Evolutionary conservation across 257 asterid genomes (phyloP).

Genomic region (Primulina eburnea): DNA sequence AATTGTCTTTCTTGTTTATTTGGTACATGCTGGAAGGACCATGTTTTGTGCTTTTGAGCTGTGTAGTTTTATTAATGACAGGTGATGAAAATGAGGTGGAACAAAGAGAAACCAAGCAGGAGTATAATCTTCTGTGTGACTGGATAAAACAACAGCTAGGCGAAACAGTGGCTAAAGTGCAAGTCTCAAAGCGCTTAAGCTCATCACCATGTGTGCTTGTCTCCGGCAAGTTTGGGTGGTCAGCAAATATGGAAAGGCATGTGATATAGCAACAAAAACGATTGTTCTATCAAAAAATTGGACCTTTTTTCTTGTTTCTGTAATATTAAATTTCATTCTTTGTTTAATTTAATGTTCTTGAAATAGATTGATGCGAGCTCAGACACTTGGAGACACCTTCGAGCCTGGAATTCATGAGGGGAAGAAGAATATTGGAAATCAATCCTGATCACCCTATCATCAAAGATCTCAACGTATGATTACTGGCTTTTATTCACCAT

Average conservation of each 20-base stretch:
- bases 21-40: neutral
- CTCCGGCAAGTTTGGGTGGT: conserved; percentile 99
- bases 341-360: conserved; percentile 5
- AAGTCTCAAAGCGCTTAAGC: conserved; percentile 83
- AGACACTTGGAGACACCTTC: conserved; percentile 87
- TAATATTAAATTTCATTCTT: neutral
- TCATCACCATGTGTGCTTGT: conserved; percentile 99
- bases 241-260: conserved; percentile 99
- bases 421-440: conserved; percentile 92
- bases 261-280: neutral
- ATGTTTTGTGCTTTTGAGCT: neutral
- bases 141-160: conserved; percentile 98
- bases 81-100: conserved; percentile 90
- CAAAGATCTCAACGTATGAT: conserved; percentile 82
- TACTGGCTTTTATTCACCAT: conserved; percentile 1
- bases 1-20: neutral
- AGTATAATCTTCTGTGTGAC: conserved; percentile 79
- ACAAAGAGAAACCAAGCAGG: conserved; percentile 82
- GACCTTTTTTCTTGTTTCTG: neutral
- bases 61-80: conserved; percentile 23
- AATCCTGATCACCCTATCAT: conserved; percentile 94
- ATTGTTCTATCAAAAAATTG: neutral
- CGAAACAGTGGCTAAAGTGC: conserved; percentile 96
- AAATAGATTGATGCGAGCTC: conserved; percentile 88
- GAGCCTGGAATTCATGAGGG: conserved; percentile 95